Conservation (phyloP, 495 filamentous ascomycete species). For the Xylona heveae region DNA sequence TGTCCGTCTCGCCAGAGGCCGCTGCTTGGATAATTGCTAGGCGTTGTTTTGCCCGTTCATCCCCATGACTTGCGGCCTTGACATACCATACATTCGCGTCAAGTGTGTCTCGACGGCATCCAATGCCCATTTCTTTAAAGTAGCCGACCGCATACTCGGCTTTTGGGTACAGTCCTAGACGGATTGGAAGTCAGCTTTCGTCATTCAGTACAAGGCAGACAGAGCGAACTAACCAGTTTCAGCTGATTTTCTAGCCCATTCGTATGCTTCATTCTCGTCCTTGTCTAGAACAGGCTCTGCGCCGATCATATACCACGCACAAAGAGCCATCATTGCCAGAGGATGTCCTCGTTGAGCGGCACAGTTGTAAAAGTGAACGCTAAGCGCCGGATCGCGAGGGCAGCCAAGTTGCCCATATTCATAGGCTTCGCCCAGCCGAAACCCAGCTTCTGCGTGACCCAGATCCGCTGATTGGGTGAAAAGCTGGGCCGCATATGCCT, state of each 20-base stretch:
- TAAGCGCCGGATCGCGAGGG: slow-evolving; percentile 76
- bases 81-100: slow-evolving; percentile 99
- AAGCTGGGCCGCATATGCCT: slow-evolving; percentile 76
- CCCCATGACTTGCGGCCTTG: slow-evolving; percentile 79
- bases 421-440: slow-evolving; percentile 84
- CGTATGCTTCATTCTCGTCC: slow-evolving; percentile 89
- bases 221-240: slow-evolving; percentile 42
- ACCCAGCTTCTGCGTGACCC: slow-evolving; percentile 68
- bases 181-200: slow-evolving; percentile 3
- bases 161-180: slow-evolving; percentile 62
- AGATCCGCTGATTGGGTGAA: slow-evolving; percentile 89
- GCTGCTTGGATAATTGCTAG: slow-evolving; percentile 73
- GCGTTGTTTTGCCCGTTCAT: slow-evolving; percentile 69
- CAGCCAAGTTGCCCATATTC: slow-evolving; percentile 79
- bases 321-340: slow-evolving; percentile 94
- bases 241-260: slow-evolving; percentile 80
- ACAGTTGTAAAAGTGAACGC: slow-evolving; percentile 91
- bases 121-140: slow-evolving; percentile 97
- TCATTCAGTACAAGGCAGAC: too few relatives aligned
- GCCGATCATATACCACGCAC: slow-evolving; percentile 95
- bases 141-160: slow-evolving; percentile 91
- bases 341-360: slow-evolving; percentile 71
- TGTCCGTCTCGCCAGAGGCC: slow-evolving; percentile 49
- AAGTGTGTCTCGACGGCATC: slow-evolving; percentile 75
- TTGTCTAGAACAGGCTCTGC: slow-evolving; percentile 84